Evolutionary conservation across 768 basidiomycete genomes (phyloP), one percentile per base, ranked within the genome.

Genomic region (Lactarius akahatsu): DNA sequence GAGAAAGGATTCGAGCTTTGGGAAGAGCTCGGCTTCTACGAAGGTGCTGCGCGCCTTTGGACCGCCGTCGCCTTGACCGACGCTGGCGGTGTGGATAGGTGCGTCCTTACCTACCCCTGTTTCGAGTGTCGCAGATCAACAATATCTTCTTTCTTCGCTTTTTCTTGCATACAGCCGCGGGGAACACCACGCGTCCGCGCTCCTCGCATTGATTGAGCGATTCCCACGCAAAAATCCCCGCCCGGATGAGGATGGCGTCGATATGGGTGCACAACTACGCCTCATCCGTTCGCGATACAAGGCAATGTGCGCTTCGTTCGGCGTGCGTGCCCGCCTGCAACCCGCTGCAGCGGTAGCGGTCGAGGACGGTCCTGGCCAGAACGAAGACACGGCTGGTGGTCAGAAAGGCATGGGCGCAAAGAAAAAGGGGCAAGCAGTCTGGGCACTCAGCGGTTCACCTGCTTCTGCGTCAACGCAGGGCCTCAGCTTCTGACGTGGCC

Each of bases 21-120:
- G 94, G 96, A 98, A 76, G 96, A 99, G 76, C 83, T 99, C 15
- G 95, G 92, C 2, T 98, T 89, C 72, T 96, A 96, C 74, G 85
- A 96, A 71, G 96, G 95, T 6, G 90, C 90, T 71, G 93, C 93
- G 2, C 68, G 72, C 62, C 83, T 87, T 63, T 97, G 92, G 92
- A 75, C 78, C 66, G 79, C 80, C 2, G 77, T 91, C 61, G 78
- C 79, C 50, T 58, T 63, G 32, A 71, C 76, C 26, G 77, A 76
- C 61, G 79, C 81, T 63, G 77, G 75, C 4, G 74, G 75, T 16
- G 74, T 73, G 57, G 81, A 87, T 72, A 81, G 85, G 86, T 87
- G 71, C 63, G 84, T 80, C 45, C 9, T 38, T 50, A 56, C 45
- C 40, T 30, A 38, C 38, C 62, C 50, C 55, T 59, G 61, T 36